phyloP scores from a whole-genome alignment of 306 rosid species.

The Quercus robur region DNA sequence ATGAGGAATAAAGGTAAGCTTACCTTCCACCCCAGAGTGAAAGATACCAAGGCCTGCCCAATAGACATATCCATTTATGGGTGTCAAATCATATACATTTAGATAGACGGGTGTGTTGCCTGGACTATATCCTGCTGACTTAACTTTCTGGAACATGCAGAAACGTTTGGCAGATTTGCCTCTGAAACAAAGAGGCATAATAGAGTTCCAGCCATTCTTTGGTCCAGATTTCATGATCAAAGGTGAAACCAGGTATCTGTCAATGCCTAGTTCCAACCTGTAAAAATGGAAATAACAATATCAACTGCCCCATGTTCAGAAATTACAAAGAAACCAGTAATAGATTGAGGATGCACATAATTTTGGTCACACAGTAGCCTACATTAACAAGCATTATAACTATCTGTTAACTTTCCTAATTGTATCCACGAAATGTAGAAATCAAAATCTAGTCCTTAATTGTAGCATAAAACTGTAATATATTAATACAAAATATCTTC shows the following conservation, averaged over 20 bases:
- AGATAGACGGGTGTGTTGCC: conserved; percentile 81
- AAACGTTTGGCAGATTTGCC: conserved; percentile 66
- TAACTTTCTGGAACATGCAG: conserved; percentile 71
- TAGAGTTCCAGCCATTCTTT: conserved; percentile 59
- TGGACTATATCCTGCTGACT: conserved; percentile 48
- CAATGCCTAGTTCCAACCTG: conserved; percentile 47
- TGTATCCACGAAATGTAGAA: neutral
- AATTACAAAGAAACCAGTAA: conserved; percentile 1
- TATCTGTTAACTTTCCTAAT: neutral
- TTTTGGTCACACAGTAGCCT: neutral
- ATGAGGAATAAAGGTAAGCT: conserved; percentile 7
- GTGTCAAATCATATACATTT: conserved; percentile 88
- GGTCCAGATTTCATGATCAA: conserved; percentile 74
- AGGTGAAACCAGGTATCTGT: conserved; percentile 31
- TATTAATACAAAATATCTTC: neutral
- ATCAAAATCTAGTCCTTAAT: neutral
- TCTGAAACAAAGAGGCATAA: conserved; percentile 66
- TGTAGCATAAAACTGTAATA: neutral
- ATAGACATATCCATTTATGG: conserved; percentile 78
- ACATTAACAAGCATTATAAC: neutral
- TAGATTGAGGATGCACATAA: neutral
- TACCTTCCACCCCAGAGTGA: conserved; percentile 93
- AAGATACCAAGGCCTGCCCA: conserved; percentile 98
- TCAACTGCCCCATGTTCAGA: neutral
- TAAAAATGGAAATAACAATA: conserved; percentile 2